Conservation (phyloP, 805 yeast genomes). For the Sungouiella thailandica region DNA sequence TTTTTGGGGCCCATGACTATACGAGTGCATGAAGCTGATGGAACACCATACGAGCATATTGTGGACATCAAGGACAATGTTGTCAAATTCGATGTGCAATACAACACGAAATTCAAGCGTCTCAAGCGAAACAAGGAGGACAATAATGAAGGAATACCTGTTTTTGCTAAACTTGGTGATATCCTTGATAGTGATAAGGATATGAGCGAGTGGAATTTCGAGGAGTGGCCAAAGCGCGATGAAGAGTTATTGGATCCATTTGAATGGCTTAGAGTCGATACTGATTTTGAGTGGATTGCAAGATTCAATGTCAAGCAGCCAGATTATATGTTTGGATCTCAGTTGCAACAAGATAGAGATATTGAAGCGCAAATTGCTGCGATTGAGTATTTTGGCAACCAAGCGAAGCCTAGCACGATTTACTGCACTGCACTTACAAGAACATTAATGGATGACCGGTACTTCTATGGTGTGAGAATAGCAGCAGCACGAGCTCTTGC, state of each 20-base stretch:
- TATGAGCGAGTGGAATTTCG: conserved; percentile 62
- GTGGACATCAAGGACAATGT: conserved; percentile 82
- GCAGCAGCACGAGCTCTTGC: conserved; percentile 84
- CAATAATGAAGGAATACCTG: conserved; percentile 21
- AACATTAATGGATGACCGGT: conserved; percentile 77
- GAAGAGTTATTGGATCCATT: conserved; percentile 83
- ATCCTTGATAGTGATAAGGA: conserved; percentile 61
- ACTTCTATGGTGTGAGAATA: conserved; percentile 81
- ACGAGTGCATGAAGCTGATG: conserved; percentile 95
- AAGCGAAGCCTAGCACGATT: conserved; percentile 51
- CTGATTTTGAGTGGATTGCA: conserved; percentile 96
- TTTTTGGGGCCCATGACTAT: conserved; percentile 96
- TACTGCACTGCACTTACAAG: conserved; percentile 76
- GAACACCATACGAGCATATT: conserved; percentile 97
- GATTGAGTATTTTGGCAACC: conserved; percentile 61
- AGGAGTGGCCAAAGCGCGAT: conserved; percentile 66
- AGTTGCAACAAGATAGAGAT: conserved; percentile 89
- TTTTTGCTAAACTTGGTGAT: conserved; percentile 66
- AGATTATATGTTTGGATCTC: conserved; percentile 92
- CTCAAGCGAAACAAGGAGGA: conserved; percentile 59
- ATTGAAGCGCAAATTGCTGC: conserved; percentile 94
- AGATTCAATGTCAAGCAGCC: conserved; percentile 78
- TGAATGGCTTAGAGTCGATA: conserved; percentile 97
- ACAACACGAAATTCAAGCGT: conserved; percentile 88
- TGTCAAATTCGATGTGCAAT: conserved; percentile 88